A percentile compares a stretch with the other conserved stretches of the same genome.
phyloP scores from a whole-genome alignment of 345 rosid genomes.

The Dimocarpus longan region DNA sequence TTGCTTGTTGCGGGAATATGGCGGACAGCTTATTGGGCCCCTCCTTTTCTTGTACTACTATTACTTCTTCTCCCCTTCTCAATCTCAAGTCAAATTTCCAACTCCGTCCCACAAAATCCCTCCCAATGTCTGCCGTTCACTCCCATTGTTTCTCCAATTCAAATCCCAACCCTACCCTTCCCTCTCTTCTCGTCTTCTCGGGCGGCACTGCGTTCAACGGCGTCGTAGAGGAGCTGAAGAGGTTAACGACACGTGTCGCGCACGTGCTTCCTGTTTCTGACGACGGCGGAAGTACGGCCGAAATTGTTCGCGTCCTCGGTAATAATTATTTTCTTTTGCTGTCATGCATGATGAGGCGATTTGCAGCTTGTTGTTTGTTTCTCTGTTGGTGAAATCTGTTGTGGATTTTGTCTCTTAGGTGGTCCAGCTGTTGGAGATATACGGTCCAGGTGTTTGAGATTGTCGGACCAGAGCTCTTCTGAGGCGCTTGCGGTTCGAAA shows the following conservation, averaged over 20 bases:
- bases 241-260: slow-evolving; percentile 75
- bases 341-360: not conserved
- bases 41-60: slow-evolving; percentile 15
- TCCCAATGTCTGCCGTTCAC: slow-evolving; percentile 31
- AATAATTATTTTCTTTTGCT: slow-evolving; percentile 3
- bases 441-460: slow-evolving; percentile 90
- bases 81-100: not conserved
- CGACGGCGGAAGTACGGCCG: slow-evolving; percentile 98
- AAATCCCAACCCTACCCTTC: slow-evolving; percentile 44
- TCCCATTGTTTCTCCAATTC: slow-evolving; percentile 40
- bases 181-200: slow-evolving; percentile 91
- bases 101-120: slow-evolving; percentile 11
- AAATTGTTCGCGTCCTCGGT: slow-evolving; percentile 97
- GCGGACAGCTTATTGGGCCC: slow-evolving; percentile 58
- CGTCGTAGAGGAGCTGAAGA: slow-evolving; percentile 89
- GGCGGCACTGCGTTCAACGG: slow-evolving; percentile 98
- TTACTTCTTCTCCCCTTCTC: slow-evolving; percentile 18
- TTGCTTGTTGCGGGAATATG: slow-evolving; percentile 36
- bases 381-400: not conserved
- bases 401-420: slow-evolving; percentile 37
- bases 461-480: slow-evolving; percentile 80
- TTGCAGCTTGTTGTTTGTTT: not conserved
- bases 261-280: slow-evolving; percentile 97
- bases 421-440: slow-evolving; percentile 99
- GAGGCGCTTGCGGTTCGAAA: slow-evolving; percentile 92